Evolutionary conservation across 2,329 filamentous ascomycete species (phyloP).

Genomic region (Epichloe elymi): DNA sequence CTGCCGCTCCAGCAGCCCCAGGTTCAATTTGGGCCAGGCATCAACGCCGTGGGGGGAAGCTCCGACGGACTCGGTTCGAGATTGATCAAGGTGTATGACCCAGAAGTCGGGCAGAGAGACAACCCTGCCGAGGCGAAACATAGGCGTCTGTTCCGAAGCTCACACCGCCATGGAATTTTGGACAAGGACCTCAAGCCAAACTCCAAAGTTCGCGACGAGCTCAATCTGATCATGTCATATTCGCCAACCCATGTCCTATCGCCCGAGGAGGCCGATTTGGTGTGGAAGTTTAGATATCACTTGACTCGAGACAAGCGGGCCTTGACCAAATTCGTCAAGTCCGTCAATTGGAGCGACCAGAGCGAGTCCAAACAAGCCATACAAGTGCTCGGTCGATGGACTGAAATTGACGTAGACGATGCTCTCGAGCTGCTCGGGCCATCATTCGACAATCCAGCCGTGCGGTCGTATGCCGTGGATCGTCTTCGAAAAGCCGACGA

Average conservation of each 20-base stretch:
- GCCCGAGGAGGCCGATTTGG: conserved; percentile 83
- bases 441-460: conserved; percentile 75
- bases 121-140: conserved; percentile 96
- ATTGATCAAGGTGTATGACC: conserved; percentile 80
- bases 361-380: conserved; percentile 80
- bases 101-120: conserved; percentile 75
- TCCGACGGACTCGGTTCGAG: conserved; percentile 38
- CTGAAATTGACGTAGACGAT: conserved; percentile 92
- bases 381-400: conserved; percentile 84
- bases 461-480: conserved; percentile 87
- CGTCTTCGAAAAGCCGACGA: conserved; percentile 85
- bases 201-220: conserved; percentile 83
- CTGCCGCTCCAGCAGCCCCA: conserved; percentile 71
- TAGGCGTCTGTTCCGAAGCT: conserved; percentile 77
- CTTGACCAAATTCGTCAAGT: conserved; percentile 95
- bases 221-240: conserved; percentile 84
- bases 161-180: conserved; percentile 78
- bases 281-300: conserved; percentile 97
- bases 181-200: conserved; percentile 95
- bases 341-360: conserved; percentile 82
- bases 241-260: conserved; percentile 81
- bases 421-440: conserved; percentile 87
- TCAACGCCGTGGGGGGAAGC: conserved; percentile 52
- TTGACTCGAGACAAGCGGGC: conserved; percentile 83
- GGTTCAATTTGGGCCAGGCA: conserved; percentile 81